Evolutionary conservation across 306 rosid genomes (phyloP).

Genomic region (Adenanthera pavonina): DNA sequence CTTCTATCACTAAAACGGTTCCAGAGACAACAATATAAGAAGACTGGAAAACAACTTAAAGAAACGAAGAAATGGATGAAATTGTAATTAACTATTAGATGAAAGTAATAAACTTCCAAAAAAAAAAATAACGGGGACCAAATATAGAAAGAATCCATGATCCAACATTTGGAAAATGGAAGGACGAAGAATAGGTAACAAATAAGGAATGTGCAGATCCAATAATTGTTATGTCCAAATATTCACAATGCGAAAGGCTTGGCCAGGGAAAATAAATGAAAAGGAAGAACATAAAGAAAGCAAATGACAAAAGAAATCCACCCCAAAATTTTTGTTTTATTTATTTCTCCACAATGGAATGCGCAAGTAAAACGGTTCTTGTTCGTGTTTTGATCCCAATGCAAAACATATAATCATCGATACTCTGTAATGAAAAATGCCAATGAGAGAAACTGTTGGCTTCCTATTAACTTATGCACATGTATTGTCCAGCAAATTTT

Average conservation of each 20-base stretch:
- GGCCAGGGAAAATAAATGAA: not conserved
- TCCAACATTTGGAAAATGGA: conserved; percentile 6
- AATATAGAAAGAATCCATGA: conserved; percentile 27
- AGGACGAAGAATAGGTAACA: conserved; percentile 1
- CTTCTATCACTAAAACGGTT: not conserved
- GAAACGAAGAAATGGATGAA: not conserved
- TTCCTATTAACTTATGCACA: not conserved
- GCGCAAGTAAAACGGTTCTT: conserved; percentile 20
- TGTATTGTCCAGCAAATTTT: not conserved
- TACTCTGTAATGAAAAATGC: not conserved
- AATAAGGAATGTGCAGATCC: conserved; percentile 40
- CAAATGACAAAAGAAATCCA: not conserved
- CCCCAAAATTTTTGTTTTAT: not conserved
- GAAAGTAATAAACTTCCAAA: not conserved
- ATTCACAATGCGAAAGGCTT: conserved; percentile 25
- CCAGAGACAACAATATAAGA: conserved; percentile 4
- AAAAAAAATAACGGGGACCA: conserved; percentile 22
- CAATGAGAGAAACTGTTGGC: conserved; percentile 5
- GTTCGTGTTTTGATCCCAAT: conserved; percentile 18
- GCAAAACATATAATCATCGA: conserved; percentile 13
- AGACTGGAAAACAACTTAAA: not conserved
- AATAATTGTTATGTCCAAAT: conserved; percentile 19
- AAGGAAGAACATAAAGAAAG: conserved; percentile 24
- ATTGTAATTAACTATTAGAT: not conserved
- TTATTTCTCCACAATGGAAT: conserved; percentile 15